These are phyloP conservation scores for Scytalidium sp. DNA, from an alignment of 2,329 filamentous ascomycete genomes.

Conservation along the genomic window DNA sequence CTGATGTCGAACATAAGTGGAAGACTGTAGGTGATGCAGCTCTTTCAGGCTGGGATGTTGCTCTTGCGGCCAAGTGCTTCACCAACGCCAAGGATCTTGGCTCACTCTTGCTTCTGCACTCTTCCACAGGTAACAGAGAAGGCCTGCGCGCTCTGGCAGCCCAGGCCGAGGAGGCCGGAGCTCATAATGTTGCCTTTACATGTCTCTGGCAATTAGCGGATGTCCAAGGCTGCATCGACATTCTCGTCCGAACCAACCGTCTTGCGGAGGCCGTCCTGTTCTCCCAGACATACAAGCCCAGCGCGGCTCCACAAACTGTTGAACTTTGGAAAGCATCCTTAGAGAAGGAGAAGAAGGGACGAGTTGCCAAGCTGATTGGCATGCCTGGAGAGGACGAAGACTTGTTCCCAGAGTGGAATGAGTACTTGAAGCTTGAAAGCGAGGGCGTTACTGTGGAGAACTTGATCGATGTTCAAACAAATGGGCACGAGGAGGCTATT, in stretches of 20 bases:
- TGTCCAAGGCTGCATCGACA: constrained; percentile 74
- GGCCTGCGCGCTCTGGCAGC: constrained; percentile 70
- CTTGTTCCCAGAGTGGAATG: constrained; percentile 94
- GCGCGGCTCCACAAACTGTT: constrained; percentile 64
- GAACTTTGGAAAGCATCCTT: constrained; percentile 78
- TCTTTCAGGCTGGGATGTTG: constrained; percentile 80
- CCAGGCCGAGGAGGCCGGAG: constrained; percentile 72
- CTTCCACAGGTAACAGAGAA: constrained; percentile 74
- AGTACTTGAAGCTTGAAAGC: constrained; percentile 78
- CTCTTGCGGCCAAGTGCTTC: constrained; percentile 90
- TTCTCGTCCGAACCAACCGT: constrained; percentile 76
- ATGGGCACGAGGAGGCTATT: constrained; percentile 8
- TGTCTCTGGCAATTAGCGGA: constrained; percentile 86
- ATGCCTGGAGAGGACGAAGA: constrained; percentile 80
- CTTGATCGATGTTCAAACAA: constrained; percentile 25
- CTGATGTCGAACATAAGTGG: constrained; percentile 95
- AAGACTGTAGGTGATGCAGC: constrained; percentile 95
- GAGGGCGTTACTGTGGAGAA: constrained; percentile 47
- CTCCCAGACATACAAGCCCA: constrained; percentile 93
- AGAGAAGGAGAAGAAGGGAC: constrained; percentile 80
- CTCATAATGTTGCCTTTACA: constrained; percentile 92
- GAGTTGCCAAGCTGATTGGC: constrained; percentile 80
- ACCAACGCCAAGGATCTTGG: constrained; percentile 86
- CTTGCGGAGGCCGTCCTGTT: constrained; percentile 86
- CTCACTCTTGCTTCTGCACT: constrained; percentile 83